A percentile compares a stretch with the other conserved stretches of the same genome.
These are phyloP conservation scores for Cutaneotrichosporon cavernicola DNA, from an alignment of 1,284 basidiomycete species.

Conservation along the genomic window DNA sequence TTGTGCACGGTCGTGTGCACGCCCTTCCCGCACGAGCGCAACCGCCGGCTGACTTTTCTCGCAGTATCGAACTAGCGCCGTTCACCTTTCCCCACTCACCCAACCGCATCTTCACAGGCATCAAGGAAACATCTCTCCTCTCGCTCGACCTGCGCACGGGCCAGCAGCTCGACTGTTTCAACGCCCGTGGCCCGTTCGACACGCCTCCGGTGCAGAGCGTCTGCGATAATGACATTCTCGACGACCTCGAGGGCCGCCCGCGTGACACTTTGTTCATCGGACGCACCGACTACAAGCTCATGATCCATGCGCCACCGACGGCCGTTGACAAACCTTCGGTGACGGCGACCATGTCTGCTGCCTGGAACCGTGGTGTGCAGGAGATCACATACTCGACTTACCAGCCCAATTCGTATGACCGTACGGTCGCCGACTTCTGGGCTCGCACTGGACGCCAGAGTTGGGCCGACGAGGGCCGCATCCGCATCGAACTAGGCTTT, in stretches of 20 bases:
- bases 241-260: constrained; percentile 43
- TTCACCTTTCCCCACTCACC: constrained; percentile 51
- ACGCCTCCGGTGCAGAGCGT: constrained; percentile 34
- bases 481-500: constrained; percentile 48
- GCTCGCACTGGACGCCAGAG: constrained; percentile 33
- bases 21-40: neutral
- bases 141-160: constrained; percentile 51
- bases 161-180: constrained; percentile 46
- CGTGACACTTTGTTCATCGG: constrained; percentile 46
- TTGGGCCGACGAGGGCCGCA: constrained; percentile 29
- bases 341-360: constrained; percentile 7
- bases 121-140: constrained; percentile 49
- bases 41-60: neutral
- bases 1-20: neutral
- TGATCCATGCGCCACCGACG: constrained; percentile 27
- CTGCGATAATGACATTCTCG: constrained; percentile 42
- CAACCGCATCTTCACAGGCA: constrained; percentile 49
- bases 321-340: constrained; percentile 11
- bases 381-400: constrained; percentile 51
- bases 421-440: constrained; percentile 50
- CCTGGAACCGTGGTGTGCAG: constrained; percentile 32
- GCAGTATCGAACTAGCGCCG: constrained; percentile 51
- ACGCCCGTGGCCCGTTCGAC: constrained; percentile 27
- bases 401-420: constrained; percentile 49
- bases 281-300: constrained; percentile 48